phyloP scores from a whole-genome alignment of 2,329 filamentous ascomycete genomes.

The Calonectria fujianensis region DNA sequence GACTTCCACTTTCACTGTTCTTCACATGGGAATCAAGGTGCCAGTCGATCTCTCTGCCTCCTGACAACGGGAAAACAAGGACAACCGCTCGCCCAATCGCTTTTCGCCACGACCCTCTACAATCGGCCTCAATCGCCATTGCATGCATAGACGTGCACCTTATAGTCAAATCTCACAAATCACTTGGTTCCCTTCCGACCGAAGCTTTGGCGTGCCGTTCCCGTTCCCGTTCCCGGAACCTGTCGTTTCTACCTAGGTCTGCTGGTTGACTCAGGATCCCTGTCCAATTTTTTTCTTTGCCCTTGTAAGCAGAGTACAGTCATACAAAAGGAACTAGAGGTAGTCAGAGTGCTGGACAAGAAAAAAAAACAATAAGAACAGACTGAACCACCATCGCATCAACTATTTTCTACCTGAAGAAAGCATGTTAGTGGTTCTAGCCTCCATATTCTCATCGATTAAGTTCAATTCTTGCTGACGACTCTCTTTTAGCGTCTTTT shows the following conservation, averaged over 20 bases:
- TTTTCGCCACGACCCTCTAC: conserved; percentile 14
- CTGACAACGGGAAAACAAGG: conserved; percentile 4
- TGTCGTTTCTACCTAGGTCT: not conserved
- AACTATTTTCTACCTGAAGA: not conserved
- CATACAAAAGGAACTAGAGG: not conserved
- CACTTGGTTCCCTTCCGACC: conserved; percentile 30
- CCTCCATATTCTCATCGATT: no score
- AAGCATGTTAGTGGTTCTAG: not conserved
- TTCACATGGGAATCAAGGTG: conserved; percentile 19
- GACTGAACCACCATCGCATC: not conserved
- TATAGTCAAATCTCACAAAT: conserved; percentile 9
- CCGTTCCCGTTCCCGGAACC: conserved; percentile 32
- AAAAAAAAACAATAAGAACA: not conserved
- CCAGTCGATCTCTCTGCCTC: not conserved
- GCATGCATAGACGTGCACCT: conserved; percentile 3
- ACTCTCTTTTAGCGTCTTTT: conserved; percentile 24
- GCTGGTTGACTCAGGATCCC: conserved; percentile 19
- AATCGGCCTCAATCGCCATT: conserved; percentile 14
- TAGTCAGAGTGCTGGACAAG: not conserved
- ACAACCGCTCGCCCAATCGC: not conserved
- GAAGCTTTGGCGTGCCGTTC: conserved; percentile 22
- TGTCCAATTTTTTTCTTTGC: conserved; percentile 18
- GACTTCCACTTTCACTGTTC: not conserved
- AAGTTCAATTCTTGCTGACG: conserved; percentile 17
- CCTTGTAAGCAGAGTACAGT: conserved; percentile 12